Percentiles rank a stretch among this genome's conserved stretches.
Conservation (phyloP, 2,329 filamentous ascomycete genomes). For the Xylaria sp. region DNA sequence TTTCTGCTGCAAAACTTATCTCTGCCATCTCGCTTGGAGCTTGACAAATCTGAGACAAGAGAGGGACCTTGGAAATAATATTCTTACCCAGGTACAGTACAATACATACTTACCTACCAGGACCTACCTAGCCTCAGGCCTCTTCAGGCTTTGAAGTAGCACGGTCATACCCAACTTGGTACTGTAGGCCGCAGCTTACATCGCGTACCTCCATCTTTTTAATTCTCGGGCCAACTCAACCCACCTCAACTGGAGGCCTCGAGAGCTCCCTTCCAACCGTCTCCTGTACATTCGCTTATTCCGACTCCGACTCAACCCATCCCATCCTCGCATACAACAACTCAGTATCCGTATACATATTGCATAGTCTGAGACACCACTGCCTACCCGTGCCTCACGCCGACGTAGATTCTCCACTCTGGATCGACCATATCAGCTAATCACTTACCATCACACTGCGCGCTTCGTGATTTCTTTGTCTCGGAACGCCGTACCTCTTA, state of each 20-base stretch:
- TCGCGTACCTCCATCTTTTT: conserved; percentile 9
- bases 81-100: neutral
- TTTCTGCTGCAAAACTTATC: neutral
- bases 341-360: neutral
- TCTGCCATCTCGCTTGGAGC: neutral
- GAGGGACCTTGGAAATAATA: neutral
- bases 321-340: neutral
- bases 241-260: conserved; percentile 11
- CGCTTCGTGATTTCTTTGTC: conserved; percentile 22
- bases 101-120: neutral
- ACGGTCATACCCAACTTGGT: neutral
- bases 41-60: conserved; percentile 18
- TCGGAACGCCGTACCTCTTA: conserved; percentile 24
- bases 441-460: neutral
- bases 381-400: conserved; percentile 10
- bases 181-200: neutral
- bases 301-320: neutral
- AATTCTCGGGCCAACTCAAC: conserved; percentile 2
- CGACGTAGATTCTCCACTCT: conserved; percentile 30
- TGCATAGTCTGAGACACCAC: conserved; percentile 24
- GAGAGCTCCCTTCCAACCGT: conserved; percentile 1
- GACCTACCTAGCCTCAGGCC: neutral
- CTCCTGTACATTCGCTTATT: conserved; percentile 16
- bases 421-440: conserved; percentile 16
- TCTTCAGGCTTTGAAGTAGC: neutral